phyloP scores from a whole-genome alignment of 768 basidiomycete species.

The Amanita muscaria region DNA sequence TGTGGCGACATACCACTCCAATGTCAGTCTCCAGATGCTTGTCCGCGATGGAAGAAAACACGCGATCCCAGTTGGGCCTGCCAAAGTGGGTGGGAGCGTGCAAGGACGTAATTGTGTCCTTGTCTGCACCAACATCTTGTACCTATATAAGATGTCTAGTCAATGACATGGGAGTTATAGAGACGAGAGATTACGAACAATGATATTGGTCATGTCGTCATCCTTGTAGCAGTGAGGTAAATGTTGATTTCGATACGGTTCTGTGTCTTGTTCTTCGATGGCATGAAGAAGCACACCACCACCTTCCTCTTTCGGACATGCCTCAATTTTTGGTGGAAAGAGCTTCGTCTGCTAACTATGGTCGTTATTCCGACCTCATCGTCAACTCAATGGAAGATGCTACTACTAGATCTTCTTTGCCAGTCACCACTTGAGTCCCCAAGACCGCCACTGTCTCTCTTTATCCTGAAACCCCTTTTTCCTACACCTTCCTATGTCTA shows the following conservation, averaged over 20 bases:
- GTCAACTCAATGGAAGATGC: too few species aligned
- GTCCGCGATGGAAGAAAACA: constrained; percentile 63
- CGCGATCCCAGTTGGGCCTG: constrained; percentile 77
- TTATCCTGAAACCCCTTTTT: too few species aligned
- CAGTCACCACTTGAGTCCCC: too few species aligned
- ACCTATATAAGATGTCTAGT: constrained; percentile 28
- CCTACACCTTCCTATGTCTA: too few species aligned
- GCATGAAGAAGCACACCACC: constrained; percentile 87
- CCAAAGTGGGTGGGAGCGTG: constrained; percentile 92
- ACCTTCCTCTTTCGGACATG: too few species aligned
- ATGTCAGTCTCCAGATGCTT: constrained; percentile 86
- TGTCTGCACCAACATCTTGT: constrained; percentile 88
- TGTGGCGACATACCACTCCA: constrained; percentile 60
- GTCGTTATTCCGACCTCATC: too few species aligned
- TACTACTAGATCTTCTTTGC: too few species aligned
- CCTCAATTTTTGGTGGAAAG: too few species aligned
- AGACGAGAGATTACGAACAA: constrained; percentile 35
- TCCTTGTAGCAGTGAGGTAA: constrained; percentile 86
- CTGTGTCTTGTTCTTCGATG: constrained; percentile 87
- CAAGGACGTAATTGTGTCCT: constrained; percentile 83
- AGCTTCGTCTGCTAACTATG: too few species aligned
- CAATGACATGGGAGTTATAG: neutral
- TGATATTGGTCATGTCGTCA: constrained; percentile 90
- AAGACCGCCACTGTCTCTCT: too few species aligned
- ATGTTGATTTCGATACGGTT: constrained; percentile 90